Conservation (phyloP, 2,329 filamentous ascomycete genomes). For the Verticillium isaacii region DNA sequence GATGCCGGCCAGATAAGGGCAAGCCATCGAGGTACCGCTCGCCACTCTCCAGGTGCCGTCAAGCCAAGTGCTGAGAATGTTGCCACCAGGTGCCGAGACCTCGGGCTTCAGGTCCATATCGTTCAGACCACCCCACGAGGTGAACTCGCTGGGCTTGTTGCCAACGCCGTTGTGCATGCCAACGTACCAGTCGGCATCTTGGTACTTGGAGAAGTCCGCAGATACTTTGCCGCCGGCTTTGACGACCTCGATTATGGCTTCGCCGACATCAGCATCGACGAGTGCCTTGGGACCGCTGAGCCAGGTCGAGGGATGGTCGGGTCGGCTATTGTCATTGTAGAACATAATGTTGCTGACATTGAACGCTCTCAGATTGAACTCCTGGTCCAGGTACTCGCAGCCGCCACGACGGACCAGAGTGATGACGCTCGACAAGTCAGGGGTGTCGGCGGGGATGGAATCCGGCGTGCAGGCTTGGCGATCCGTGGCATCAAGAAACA, state of each 20-base stretch:
- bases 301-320: conserved; percentile 19
- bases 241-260: conserved; percentile 13
- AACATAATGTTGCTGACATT: conserved; percentile 57
- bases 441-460: conserved; percentile 25
- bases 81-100: conserved; percentile 8
- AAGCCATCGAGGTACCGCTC: conserved; percentile 2
- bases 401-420: conserved; percentile 35
- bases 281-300: background rate
- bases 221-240: conserved; percentile 11
- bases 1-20: background rate
- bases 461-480: background rate
- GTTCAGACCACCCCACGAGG: conserved; percentile 1
- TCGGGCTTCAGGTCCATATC: conserved; percentile 10
- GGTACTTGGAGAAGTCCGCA: conserved; percentile 12
- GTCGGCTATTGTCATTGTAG: conserved; percentile 47
- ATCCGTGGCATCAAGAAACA: background rate
- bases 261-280: conserved; percentile 3
- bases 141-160: background rate
- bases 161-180: conserved; percentile 27
- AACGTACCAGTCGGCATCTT: conserved; percentile 10
- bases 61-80: conserved; percentile 7
- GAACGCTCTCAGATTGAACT: conserved; percentile 41
- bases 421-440: conserved; percentile 32
- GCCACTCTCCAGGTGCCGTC: conserved; percentile 11
- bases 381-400: conserved; percentile 52